Conservation (phyloP, 2,329 filamentous ascomycete species). For the Teratosphaeria zuluensis region DNA sequence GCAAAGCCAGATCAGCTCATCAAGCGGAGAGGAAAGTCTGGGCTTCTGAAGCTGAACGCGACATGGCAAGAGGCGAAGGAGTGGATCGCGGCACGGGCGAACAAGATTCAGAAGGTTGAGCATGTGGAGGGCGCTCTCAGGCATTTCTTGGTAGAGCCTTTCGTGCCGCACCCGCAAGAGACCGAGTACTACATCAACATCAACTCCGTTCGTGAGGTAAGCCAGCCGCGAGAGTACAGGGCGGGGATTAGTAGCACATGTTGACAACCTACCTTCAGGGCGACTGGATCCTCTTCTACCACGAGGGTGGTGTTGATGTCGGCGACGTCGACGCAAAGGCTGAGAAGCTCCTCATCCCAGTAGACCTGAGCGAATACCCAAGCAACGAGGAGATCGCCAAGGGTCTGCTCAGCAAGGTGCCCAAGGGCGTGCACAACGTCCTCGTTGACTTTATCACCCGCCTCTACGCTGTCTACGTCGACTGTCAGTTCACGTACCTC, state of each 20-base stretch:
- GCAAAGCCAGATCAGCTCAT: conserved; percentile 99
- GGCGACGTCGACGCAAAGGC: conserved; percentile 98
- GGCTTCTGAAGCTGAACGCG: conserved; percentile 93
- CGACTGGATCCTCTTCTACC: conserved; percentile 99
- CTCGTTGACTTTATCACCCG: conserved; percentile 98
- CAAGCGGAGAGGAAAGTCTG: conserved; percentile 99
- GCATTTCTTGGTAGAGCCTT: conserved; percentile 96
- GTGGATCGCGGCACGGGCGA: conserved; percentile 87
- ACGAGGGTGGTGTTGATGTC: conserved; percentile 98
- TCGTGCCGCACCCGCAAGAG: conserved; percentile 87
- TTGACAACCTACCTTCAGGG: conserved; percentile 51
- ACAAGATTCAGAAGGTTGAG: conserved; percentile 90
- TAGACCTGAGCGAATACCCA: conserved; percentile 88
- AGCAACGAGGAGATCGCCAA: conserved; percentile 89
- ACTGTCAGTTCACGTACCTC: conserved; percentile 99
- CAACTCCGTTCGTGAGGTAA: conserved; percentile 98
- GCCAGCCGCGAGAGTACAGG: conserved; percentile 30
- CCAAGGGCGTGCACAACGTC: conserved; percentile 92
- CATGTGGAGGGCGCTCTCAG: conserved; percentile 77
- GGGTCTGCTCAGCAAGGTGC: conserved; percentile 82
- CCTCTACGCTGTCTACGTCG: conserved; percentile 96
- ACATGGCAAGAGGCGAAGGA: conserved; percentile 86
- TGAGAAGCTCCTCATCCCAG: conserved; percentile 95
- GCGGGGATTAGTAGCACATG: neutral
- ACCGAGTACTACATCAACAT: conserved; percentile 99